Evolutionary conservation across 768 basidiomycete species (phyloP).

Genomic region (Suillus alpinus): DNA sequence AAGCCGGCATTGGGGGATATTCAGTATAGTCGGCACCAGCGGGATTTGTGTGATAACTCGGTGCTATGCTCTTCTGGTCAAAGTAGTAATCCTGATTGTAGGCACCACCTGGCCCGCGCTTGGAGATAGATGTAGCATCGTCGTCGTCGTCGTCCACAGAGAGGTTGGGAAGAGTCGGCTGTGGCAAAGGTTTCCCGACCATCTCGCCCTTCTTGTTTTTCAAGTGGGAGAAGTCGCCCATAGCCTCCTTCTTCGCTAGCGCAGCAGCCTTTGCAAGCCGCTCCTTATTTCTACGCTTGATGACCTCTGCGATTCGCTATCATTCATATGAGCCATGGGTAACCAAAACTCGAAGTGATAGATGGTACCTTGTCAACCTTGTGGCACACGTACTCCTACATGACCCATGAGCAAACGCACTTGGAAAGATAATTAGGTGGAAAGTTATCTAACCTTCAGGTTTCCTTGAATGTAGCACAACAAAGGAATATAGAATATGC

Average conservation of each 20-base stretch:
- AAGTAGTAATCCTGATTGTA: constrained; percentile 58
- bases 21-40: constrained; percentile 44
- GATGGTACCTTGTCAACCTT: constrained; percentile 89
- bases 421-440: not conserved
- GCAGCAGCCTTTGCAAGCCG: constrained; percentile 78
- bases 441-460: constrained; percentile 63
- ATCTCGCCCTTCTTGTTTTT: constrained; percentile 91
- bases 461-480: constrained; percentile 96
- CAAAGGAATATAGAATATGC: constrained; percentile 88
- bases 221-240: constrained; percentile 85
- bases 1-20: constrained; percentile 75
- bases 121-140: constrained; percentile 53
- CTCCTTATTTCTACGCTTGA: constrained; percentile 88
- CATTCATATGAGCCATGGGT: constrained; percentile 13
- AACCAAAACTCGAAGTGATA: constrained; percentile 1
- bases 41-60: constrained; percentile 34
- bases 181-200: constrained; percentile 76
- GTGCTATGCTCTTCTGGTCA: constrained; percentile 43
- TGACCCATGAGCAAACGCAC: constrained; percentile 6
- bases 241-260: constrained; percentile 86
- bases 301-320: constrained; percentile 88
- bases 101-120: constrained; percentile 55
- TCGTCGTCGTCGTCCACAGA: constrained; percentile 75
- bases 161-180: constrained; percentile 92
- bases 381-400: constrained; percentile 94